Conservation (phyloP, 2,329 filamentous ascomycete species). For the Fusarium mundagurra region DNA sequence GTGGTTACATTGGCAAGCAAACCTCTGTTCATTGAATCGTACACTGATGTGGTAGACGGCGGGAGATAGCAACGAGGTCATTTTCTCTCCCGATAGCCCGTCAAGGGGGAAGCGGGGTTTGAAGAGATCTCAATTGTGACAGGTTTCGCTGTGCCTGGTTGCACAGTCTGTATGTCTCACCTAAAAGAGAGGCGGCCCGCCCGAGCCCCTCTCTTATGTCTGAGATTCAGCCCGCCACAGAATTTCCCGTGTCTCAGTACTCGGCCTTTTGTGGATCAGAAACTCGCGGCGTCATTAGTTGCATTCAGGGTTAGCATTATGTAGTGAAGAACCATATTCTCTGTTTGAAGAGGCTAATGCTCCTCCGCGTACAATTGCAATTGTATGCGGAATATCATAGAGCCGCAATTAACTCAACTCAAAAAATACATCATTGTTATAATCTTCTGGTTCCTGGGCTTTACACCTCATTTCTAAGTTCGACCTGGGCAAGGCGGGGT, state of each 20-base stretch:
- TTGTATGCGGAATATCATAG: neutral
- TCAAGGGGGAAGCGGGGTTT: neutral
- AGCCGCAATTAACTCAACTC: fast-evolving
- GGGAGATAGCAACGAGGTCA: fast-evolving
- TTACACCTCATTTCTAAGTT: no score
- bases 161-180: neutral
- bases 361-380: fast-evolving
- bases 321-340: fast-evolving
- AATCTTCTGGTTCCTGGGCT: neutral
- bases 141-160: neutral
- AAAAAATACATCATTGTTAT: neutral
- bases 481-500: neutral
- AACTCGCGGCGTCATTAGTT: neutral
- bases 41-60: fast-evolving
- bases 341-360: neutral
- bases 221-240: neutral
- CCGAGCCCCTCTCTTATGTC: neutral
- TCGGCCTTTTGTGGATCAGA: neutral
- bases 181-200: neutral
- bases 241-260: neutral
- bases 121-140: neutral
- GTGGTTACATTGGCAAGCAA: fast-evolving
- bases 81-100: neutral
- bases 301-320: no score
- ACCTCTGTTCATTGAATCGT: fast-evolving